Evolutionary conservation across 352 stramenopile species (phyloP), one percentile per base, ranked within the genome.

Genomic region (Halophytophthora polymorphica): DNA sequence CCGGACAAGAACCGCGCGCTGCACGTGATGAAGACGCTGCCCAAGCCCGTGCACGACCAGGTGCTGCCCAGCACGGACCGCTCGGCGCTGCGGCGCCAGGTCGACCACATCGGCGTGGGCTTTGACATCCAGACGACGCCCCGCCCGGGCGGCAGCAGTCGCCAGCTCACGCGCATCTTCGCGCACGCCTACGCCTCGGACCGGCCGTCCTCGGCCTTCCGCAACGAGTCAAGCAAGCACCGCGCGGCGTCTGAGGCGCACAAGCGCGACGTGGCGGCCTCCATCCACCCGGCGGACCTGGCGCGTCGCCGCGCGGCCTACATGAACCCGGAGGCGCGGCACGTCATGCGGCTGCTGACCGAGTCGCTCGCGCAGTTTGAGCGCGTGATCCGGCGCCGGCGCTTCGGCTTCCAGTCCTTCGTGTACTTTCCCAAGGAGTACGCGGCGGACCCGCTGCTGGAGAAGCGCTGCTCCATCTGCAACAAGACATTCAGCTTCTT

Each of bases 321-420:
- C 18, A 73, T 85, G 57, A 86, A 85, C 48, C 59, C 68, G 0
- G 77, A 85, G 45, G 62, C 77, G 3, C 44, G 47, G 18, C 51
- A 70, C 38, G 64, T 85, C 11, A 55, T 86, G 61, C 48, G 65
- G 15, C 25, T 72, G 23, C 55, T 86, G 7, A 73, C 71, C 25
- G 65, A 79, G 52, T 85, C 70, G 28, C 54, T 88, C 29, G 41
- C 47, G 33, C 51, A 83, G 45, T 73, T 83, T 15, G 74, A 86
- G 42, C 64, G 64, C 3, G 66, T 88, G 19, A 77, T 85, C 54
- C 77, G 77, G 6, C 73, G 77, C 25, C 70, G 74, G 5, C 70
- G 77, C 18, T 80, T 88, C 47, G 77, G 77, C 5, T 85, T 86
- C 50, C 77, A 88, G 66, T 65, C 68, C 11, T 88, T 86, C 51